Base-by-base conservation (phyloP, 768 basidiomycete species). In the Brasilioporus rufonigricans region DNA sequence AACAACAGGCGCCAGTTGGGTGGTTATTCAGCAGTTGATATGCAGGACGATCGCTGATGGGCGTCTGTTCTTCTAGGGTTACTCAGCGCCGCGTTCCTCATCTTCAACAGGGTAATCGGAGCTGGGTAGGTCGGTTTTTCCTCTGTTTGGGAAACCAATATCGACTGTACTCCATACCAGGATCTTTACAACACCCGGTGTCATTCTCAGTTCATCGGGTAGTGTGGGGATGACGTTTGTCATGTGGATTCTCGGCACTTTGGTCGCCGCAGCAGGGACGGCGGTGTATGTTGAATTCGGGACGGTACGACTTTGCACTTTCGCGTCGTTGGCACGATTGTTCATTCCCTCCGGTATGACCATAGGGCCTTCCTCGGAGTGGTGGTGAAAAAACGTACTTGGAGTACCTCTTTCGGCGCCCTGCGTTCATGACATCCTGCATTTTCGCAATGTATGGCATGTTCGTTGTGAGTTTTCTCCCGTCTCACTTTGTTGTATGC, bases 341-440 rank as follows among this genome's bases (percentile, higher is more conserved):
- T 48, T 3, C 2, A 11, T 4, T 21, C 29, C 19, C 4, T 18
- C 33, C 51, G 39, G 9, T 19, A 26, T 27, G n/a, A 16, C 8
- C 19, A 8, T 46, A 88, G 84, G 86, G 82, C 19, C 73, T 90
- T 2, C 88, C 88, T 2, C 74, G 81, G 3, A 89, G 77, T 51
- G 88, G 88, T 1, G 88, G 85, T 2, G 87, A 89, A 73, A 89
- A 89, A 72, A 86, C 84, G 48, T 90, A 89, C 61, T 69, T 90
- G 35, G 86, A 88, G n/a, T 39, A 77, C 64, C 79, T 88, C n/a
- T 89, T 80, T 67, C 73, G 79, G 44, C 74, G 75, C 4, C 88
- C 87, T 7, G 77, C 74, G 46, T 86, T 84, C 61, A 67, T 90
- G 62, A 75, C 73, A 14, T 84, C 85, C 5, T 88, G 84, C 60